Conservation (phyloP, 176 grass and related monocot genomes). For the Alloteropsis semialata region DNA sequence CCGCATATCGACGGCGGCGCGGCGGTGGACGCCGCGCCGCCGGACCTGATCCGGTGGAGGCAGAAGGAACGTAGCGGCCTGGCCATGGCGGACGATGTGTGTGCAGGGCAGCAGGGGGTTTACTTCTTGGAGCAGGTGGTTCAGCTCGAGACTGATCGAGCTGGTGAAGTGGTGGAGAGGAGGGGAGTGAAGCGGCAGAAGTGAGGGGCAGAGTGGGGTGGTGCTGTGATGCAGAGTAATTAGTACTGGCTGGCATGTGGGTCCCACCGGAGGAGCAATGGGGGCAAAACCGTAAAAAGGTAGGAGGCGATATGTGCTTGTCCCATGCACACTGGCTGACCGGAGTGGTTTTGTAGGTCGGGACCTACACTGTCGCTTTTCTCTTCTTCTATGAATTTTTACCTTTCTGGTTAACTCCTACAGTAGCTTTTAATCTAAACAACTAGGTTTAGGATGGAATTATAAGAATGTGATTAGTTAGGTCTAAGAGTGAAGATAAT, state of each 20-base stretch:
- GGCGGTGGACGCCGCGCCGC: background rate
- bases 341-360: background rate
- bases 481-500: too few relatives aligned
- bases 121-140: background rate
- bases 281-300: background rate
- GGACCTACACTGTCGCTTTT: background rate
- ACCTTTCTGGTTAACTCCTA: background rate
- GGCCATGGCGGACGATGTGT: background rate
- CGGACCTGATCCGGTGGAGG: slow-evolving; percentile 47
- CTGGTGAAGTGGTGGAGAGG: background rate
- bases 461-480: background rate
- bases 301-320: background rate
- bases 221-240: background rate
- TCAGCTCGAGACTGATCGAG: background rate
- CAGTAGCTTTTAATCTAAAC: background rate
- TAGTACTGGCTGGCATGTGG: slow-evolving; percentile 35
- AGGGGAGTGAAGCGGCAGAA: background rate
- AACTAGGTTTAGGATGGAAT: background rate
- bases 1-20: slow-evolving; percentile 21
- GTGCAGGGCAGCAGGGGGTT: background rate
- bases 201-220: background rate
- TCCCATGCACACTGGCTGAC: background rate
- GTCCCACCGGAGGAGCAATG: background rate
- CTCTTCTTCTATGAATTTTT: background rate
- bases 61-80: slow-evolving; percentile 55